A percentile compares a stretch with the other conserved stretches of the same genome.
Evolutionary conservation across 768 basidiomycete genomes (phyloP).

Genomic region (Cystofilobasidium ferigula): DNA sequence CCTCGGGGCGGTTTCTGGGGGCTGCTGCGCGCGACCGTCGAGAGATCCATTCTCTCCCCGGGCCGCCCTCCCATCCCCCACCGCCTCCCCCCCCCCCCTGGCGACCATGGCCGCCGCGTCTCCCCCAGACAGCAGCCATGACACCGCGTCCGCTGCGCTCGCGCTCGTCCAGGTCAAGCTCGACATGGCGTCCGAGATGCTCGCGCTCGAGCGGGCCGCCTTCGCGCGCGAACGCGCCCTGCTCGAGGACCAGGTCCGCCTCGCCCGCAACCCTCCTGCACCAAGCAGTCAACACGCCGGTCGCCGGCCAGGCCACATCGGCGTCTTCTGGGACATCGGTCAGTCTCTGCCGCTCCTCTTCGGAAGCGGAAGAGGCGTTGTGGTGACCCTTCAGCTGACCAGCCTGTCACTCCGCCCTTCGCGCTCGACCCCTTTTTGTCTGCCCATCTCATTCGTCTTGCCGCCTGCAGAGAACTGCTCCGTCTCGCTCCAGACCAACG

Average conservation of each 20-base stretch:
- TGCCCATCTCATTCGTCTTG: not conserved
- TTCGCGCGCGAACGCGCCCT: conserved; percentile 15
- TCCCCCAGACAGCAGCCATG: not conserved
- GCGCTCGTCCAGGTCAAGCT: conserved; percentile 15
- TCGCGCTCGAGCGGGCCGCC: not conserved
- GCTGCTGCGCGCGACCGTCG: no score
- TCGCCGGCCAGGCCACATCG: not conserved
- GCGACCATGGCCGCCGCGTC: not conserved
- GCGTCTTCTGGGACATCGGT: conserved; percentile 19
- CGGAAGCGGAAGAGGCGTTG: not conserved
- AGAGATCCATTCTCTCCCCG: no score
- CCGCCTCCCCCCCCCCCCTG: not conserved
- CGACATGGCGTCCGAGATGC: not conserved
- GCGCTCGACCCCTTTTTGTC: not conserved
- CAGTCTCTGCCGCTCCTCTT: not conserved
- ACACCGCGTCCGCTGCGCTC: not conserved
- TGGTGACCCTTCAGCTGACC: not conserved
- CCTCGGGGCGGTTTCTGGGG: no score
- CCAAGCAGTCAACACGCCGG: no score
- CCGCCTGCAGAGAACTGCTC: conserved; percentile 20
- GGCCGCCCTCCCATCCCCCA: no score
- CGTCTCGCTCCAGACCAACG: conserved; percentile 11
- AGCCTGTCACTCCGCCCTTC: not conserved
- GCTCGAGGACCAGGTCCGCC: conserved; percentile 2
- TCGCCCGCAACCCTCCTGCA: not conserved